A percentile compares a stretch with the other conserved stretches of the same genome.
phyloP scores from a whole-genome alignment of 106 monocot genomes.

The Narthecium ossifragum region DNA sequence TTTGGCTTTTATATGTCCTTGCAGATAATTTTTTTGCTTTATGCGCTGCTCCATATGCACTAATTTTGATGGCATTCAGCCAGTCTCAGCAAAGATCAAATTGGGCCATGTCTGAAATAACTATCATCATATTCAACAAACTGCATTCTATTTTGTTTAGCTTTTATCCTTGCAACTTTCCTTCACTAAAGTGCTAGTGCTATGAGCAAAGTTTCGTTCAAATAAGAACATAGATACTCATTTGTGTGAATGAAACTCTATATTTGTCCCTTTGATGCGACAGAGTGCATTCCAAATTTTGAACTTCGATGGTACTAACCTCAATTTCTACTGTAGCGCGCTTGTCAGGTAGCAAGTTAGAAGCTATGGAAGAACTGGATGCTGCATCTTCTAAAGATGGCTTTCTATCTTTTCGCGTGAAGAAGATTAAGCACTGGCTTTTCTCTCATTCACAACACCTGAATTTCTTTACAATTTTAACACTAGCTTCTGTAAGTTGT shows the following conservation, averaged over 20 bases:
- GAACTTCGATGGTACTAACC: not conserved
- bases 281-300: not conserved
- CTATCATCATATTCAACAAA: not conserved
- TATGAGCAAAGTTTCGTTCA: not conserved
- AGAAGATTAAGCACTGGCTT: slow-evolving; percentile 61
- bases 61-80: not conserved
- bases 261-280: not conserved
- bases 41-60: too few relatives aligned
- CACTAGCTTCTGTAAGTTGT: slow-evolving; percentile 84
- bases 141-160: too few relatives aligned
- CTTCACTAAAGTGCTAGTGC: not conserved
- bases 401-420: slow-evolving; percentile 56
- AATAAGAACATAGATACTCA: not conserved
- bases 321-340: slow-evolving; percentile 42
- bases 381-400: slow-evolving; percentile 47
- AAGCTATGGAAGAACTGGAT: slow-evolving; percentile 59
- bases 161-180: not conserved
- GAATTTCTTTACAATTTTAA: slow-evolving; percentile 69
- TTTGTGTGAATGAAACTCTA: not conserved
- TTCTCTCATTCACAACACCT: slow-evolving; percentile 68
- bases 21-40: not conserved
- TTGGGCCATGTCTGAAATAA: too few relatives aligned
- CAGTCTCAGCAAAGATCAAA: too few relatives aligned
- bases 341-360: slow-evolving; percentile 58
- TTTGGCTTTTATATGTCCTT: slow-evolving; percentile 1